Base-by-base conservation (phyloP, 108 stramenopile species). In the Conticribra weissflogii region DNA sequence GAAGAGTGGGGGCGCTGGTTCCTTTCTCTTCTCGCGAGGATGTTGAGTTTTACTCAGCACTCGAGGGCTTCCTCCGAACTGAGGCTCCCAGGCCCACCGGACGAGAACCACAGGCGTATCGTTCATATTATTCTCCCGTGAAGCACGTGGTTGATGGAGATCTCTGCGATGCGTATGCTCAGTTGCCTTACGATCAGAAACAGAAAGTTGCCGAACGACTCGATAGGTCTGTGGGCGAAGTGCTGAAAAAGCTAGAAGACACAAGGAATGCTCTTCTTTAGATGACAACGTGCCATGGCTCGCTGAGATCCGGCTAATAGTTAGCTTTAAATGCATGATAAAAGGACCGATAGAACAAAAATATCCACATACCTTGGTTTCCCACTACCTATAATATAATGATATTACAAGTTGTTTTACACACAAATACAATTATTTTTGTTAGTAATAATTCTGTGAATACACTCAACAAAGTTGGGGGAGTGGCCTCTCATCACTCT, bases 131-230 rank as follows among this genome's bases (percentile, higher is more conserved):
- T 82, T 81, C 90, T 17, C 97, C 97, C 30, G 76, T 91, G 7
- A 96, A 97, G 86, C 93, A 97, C 56, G 86, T 97, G 2, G 71
- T 97, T 36, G 98, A 99, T 76, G 97, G 97, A n/a, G 97, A 96
- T 61, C 81, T 98, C 3, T 98, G 98, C 70, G 95, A 95, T 80
- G 90, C 89, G 34, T 98, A 89, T 74, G 70, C 74, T 22, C 52
- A 59, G 31, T 80, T 99, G 51, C 72, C 90, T 14, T 79, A 74
- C 58, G 88, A 89, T 12, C 82, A 88, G 44, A 97, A 96, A 55
- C 77, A 86, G 24, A 88, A 86, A 53, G 88, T 96, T 72, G 97
- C 97, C 12, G 92, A 86, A 44, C 76, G 82, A 25, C 83, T 99
- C 24, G 97, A 98, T 68, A 72, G 96, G 24, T 91, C 90, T 5